These are phyloP conservation scores for Aspergillus pseudotamarii DNA, from an alignment of 2,329 filamentous ascomycete genomes.

Conservation along the genomic window DNA sequence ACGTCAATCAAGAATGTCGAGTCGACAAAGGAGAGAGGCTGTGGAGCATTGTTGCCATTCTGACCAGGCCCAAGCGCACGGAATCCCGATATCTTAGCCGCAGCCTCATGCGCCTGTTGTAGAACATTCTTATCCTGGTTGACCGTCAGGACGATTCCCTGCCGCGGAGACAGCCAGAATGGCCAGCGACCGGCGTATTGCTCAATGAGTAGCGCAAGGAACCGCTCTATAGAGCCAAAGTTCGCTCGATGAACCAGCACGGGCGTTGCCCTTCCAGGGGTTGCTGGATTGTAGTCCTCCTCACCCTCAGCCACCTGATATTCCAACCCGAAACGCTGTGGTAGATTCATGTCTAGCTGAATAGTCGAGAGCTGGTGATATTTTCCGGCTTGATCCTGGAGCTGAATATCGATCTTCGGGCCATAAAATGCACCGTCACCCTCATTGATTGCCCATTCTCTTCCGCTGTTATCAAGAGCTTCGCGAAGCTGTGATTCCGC, in stretches of 20 bases:
- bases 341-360: constrained; percentile 87
- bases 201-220: constrained; percentile 84
- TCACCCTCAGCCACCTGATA: constrained; percentile 61
- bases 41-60: constrained; percentile 31
- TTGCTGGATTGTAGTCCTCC: constrained; percentile 42
- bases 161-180: constrained; percentile 84
- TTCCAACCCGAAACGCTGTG: constrained; percentile 75
- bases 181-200: constrained; percentile 80
- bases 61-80: constrained; percentile 29
- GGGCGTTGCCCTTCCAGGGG: constrained; percentile 64
- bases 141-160: constrained; percentile 73
- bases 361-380: constrained; percentile 88
- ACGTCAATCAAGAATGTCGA: constrained; percentile 71
- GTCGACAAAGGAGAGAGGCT: constrained; percentile 51
- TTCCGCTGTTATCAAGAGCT: constrained; percentile 65
- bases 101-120: constrained; percentile 53
- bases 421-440: constrained; percentile 90
- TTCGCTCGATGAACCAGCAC: constrained; percentile 86
- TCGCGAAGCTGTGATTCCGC: constrained; percentile 68
- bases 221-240: constrained; percentile 78
- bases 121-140: constrained; percentile 55
- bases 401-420: constrained; percentile 85
- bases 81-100: constrained; percentile 54
- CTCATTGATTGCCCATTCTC: constrained; percentile 72
- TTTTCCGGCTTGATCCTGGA: constrained; percentile 78